These are phyloP conservation scores for Aspergillus fumigatus DNA, from an alignment of 2,329 filamentous ascomycete species.

Conservation along the genomic window DNA sequence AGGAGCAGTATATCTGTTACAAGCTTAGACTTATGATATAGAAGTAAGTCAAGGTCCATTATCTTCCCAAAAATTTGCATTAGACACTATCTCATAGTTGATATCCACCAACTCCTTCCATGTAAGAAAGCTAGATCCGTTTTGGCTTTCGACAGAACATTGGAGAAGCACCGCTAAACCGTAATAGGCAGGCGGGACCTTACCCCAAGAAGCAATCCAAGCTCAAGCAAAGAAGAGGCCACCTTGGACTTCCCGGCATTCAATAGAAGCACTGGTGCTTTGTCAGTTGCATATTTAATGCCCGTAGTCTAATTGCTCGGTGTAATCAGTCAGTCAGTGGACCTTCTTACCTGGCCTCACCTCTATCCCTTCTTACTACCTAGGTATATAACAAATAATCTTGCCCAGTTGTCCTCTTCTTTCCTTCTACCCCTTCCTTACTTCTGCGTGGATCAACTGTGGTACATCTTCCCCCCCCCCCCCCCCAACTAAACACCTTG, in stretches of 20 bases:
- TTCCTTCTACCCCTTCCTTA: slow-evolving; percentile 12
- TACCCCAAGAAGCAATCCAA: slow-evolving; percentile 15
- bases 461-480: slow-evolving; percentile 7
- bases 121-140: background rate
- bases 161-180: slow-evolving; percentile 15
- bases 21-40: background rate
- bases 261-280: slow-evolving; percentile 2
- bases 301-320: background rate
- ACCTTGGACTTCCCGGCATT: slow-evolving; percentile 37
- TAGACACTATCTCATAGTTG: background rate
- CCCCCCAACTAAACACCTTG: background rate
- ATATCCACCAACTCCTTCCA: no score
- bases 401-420: slow-evolving; percentile 17
- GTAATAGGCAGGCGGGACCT: slow-evolving; percentile 11
- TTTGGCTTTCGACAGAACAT: slow-evolving; percentile 8
- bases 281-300: slow-evolving; percentile 1
- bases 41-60: background rate
- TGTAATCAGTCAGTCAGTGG: background rate
- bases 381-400: slow-evolving; percentile 27
- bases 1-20: background rate
- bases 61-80: background rate
- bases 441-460: slow-evolving; percentile 8
- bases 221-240: slow-evolving; percentile 38
- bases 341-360: background rate
- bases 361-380: slow-evolving; percentile 7